phyloP scores from a whole-genome alignment of 148 eudicot species.

The Rhododendron vialii region DNA sequence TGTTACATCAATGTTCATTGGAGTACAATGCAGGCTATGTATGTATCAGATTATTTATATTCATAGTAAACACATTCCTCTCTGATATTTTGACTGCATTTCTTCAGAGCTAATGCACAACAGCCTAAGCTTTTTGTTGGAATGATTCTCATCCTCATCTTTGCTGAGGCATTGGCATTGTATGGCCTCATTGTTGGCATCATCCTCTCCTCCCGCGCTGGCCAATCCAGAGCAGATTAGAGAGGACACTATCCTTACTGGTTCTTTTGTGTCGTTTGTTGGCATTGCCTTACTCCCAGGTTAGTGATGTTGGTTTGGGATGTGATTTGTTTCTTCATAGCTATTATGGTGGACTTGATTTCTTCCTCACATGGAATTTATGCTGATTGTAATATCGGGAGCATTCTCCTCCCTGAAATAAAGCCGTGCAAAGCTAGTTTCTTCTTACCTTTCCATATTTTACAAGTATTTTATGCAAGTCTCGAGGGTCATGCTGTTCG shows the following conservation, averaged over 20 bases:
- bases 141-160: constrained; percentile 23
- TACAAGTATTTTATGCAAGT: not conserved
- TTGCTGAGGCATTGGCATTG: constrained; percentile 17
- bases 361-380: not conserved
- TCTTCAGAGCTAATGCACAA: constrained; percentile 17
- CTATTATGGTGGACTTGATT: not conserved
- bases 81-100: not conserved
- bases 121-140: constrained; percentile 22
- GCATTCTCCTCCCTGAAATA: constrained; percentile 10
- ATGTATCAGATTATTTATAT: not conserved
- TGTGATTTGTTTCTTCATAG: not conserved
- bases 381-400: not conserved
- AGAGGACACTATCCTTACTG: not conserved
- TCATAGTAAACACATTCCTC: not conserved
- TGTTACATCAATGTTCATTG: not conserved
- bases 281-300: constrained; percentile 8
- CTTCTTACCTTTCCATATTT: not conserved
- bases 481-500: not conserved
- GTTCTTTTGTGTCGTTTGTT: not conserved
- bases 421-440: not conserved
- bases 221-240: constrained; percentile 21
- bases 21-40: not conserved
- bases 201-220: constrained; percentile 20
- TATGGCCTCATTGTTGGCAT: constrained; percentile 21
- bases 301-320: not conserved